Percentiles rank a stretch among this genome's conserved stretches.
phyloP scores from a whole-genome alignment of 192 early-diverging fungal genomes.

The Allomyces arbusculus region DNA sequence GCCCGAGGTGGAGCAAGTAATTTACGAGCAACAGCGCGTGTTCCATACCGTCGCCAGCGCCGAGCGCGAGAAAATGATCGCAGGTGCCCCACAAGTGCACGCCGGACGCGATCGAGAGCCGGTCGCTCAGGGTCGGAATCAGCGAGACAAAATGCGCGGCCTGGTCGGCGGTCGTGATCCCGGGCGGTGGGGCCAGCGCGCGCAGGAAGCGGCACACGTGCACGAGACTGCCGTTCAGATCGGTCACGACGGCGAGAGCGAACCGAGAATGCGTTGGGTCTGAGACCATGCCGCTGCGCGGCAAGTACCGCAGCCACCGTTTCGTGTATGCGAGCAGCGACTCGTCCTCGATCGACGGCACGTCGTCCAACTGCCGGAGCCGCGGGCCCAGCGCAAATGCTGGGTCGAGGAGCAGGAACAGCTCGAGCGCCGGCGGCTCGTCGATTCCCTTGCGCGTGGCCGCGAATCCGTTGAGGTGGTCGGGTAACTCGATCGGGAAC shows the following conservation, averaged over 20 bases:
- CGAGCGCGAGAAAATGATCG: slow-evolving; percentile 2
- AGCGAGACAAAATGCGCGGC: background rate
- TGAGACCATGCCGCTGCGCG: background rate
- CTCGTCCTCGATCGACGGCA: background rate
- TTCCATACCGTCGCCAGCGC: slow-evolving; percentile 2
- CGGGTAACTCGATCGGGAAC: background rate
- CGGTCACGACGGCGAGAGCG: background rate
- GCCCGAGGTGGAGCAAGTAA: background rate
- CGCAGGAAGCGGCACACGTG: background rate
- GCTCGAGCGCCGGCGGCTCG: background rate
- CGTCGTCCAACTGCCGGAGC: background rate
- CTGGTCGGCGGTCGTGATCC: background rate
- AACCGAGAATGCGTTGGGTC: background rate
- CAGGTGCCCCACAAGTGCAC: background rate
- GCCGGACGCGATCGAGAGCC: background rate
- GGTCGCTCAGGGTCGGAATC: background rate
- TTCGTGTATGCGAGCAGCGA: background rate
- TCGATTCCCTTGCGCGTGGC: background rate
- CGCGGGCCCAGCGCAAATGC: background rate
- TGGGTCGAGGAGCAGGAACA: background rate
- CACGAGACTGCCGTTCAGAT: background rate
- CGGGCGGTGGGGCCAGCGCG: background rate
- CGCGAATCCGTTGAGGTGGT: background rate
- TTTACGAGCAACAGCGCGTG: background rate
- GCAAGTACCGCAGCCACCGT: background rate